phyloP scores from a whole-genome alignment of 768 basidiomycete species.

The Lactarius trivialis region DNA sequence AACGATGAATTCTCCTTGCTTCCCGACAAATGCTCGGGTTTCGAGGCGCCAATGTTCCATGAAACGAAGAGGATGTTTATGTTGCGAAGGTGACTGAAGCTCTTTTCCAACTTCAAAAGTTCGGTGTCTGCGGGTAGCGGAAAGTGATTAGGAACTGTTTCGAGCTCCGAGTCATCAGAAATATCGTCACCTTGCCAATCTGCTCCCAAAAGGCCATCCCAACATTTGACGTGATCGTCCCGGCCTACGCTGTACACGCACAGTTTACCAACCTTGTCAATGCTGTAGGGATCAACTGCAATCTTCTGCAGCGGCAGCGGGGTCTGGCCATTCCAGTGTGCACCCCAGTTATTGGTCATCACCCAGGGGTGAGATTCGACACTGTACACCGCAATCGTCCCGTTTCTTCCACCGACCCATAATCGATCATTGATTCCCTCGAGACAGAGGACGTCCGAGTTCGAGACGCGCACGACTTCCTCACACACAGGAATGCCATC shows the following conservation, averaged over 20 bases:
- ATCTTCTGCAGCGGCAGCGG: constrained; percentile 54
- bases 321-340: constrained; percentile 44
- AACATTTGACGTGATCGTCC: constrained; percentile 68
- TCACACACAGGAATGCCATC: constrained; percentile 59
- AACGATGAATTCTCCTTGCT: constrained; percentile 71
- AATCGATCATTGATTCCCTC: constrained; percentile 79
- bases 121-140: constrained; percentile 57
- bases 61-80: constrained; percentile 75
- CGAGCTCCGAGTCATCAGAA: not conserved
- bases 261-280: constrained; percentile 60
- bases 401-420: constrained; percentile 85
- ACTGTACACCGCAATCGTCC: constrained; percentile 78
- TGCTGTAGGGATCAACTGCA: constrained; percentile 64
- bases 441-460: constrained; percentile 74
- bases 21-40: constrained; percentile 65
- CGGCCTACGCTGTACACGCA: constrained; percentile 69
- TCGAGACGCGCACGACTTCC: constrained; percentile 73
- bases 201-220: constrained; percentile 83
- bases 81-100: constrained; percentile 75
- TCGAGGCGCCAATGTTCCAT: constrained; percentile 90
- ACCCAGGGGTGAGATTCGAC: constrained; percentile 70
- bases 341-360: constrained; percentile 82
- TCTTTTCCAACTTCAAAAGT: constrained; percentile 62
- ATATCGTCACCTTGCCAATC: constrained; percentile 78
- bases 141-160: not conserved